Evolutionary conservation across 495 filamentous ascomycete genomes (phyloP).

Genomic region (Achaetomiella virescens): DNA sequence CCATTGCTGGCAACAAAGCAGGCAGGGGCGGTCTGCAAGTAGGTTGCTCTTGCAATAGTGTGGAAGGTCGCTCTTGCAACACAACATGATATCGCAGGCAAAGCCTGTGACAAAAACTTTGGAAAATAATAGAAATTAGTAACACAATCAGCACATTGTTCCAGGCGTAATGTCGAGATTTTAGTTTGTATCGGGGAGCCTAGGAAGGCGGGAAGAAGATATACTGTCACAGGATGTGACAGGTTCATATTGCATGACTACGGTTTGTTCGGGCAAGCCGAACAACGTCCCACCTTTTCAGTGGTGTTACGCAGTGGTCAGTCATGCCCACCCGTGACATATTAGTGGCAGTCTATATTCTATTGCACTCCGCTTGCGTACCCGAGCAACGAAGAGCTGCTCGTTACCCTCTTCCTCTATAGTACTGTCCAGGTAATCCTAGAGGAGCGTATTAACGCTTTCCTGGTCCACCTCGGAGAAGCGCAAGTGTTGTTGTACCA

Average conservation of each 20-base stretch:
- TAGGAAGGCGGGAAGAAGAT: not conserved
- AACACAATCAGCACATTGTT: not conserved
- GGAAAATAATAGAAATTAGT: not conserved
- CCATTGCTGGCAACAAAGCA: too few species aligned
- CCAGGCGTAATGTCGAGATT: not conserved
- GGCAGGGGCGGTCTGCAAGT: too few species aligned
- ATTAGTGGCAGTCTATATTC: not conserved
- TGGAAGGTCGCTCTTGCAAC: too few species aligned
- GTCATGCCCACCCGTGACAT: not conserved
- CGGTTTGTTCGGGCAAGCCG: too few species aligned
- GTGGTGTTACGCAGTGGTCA: not conserved
- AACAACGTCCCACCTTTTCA: too few species aligned
- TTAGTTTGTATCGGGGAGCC: not conserved
- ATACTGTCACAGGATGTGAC: too few species aligned
- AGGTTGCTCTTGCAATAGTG: too few species aligned
- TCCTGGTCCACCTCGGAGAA: not conserved
- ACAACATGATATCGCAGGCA: too few species aligned
- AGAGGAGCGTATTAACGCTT: not conserved
- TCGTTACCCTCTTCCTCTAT: not conserved
- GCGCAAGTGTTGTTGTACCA: not conserved
- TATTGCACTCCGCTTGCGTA: not conserved
- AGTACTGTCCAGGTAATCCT: not conserved
- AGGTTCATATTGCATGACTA: too few species aligned
- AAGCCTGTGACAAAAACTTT: not conserved
- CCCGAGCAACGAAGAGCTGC: constrained; percentile 1